Percentiles rank a stretch among this genome's conserved stretches.
Evolutionary conservation across 768 basidiomycete species (phyloP).

Genomic region (Gloeophyllum trabeum): DNA sequence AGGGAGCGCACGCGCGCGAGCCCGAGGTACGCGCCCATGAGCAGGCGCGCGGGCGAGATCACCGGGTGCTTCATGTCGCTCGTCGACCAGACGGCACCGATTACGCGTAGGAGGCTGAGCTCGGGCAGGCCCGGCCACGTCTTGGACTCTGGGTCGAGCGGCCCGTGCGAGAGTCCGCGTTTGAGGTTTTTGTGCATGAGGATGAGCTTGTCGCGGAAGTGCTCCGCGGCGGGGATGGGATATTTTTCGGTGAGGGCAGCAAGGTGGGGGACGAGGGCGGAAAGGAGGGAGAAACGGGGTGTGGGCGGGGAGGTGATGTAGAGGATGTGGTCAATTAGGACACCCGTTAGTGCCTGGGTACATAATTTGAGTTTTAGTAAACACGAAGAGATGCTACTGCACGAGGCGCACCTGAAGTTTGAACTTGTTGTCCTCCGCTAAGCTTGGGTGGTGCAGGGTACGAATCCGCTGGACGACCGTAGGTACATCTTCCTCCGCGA

Average conservation of each 20-base stretch:
- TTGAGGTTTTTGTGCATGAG: conserved; percentile 93
- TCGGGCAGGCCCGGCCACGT: conserved; percentile 89
- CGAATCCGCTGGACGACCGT: conserved; percentile 86
- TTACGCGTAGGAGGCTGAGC: conserved; percentile 66
- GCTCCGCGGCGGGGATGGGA: conserved; percentile 67
- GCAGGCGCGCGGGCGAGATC: conserved; percentile 71
- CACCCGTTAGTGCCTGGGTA: conserved; percentile 54
- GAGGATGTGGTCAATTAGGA: conserved; percentile 85
- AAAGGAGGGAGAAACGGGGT: conserved; percentile 50
- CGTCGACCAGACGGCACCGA: conserved; percentile 83
- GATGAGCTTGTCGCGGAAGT: conserved; percentile 71
- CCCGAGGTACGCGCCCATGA: conserved; percentile 88
- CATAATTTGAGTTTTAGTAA: neutral
- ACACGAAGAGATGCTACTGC: conserved; percentile 9
- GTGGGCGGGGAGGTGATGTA: conserved; percentile 55
- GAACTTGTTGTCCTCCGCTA: conserved; percentile 85
- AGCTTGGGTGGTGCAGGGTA: conserved; percentile 82
- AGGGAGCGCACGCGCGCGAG: conserved; percentile 70
- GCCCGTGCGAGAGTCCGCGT: conserved; percentile 65
- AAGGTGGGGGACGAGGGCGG: conserved; percentile 67
- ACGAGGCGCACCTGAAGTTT: conserved; percentile 92
- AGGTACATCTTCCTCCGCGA: conserved; percentile 64
- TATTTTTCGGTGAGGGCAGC: conserved; percentile 70
- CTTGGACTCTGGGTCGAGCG: conserved; percentile 46
- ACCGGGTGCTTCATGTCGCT: conserved; percentile 92